These are phyloP conservation scores for Crataegus laevigata DNA, from an alignment of 306 rosid genomes.

Conservation along the genomic window DNA sequence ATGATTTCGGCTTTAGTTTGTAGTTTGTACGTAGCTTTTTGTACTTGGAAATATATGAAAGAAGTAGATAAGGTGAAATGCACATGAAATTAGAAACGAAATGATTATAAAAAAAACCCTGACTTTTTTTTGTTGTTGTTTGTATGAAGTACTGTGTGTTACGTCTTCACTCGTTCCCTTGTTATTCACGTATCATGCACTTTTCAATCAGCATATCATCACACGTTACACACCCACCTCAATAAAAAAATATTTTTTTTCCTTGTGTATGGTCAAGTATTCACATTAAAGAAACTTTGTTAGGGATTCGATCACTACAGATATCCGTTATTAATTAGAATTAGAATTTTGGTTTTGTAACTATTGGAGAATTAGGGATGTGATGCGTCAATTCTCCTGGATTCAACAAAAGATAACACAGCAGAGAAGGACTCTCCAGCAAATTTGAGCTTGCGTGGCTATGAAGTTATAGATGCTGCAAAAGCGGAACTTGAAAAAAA, in stretches of 20 bases:
- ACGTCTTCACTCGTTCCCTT: not conserved
- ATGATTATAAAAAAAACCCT: too few relatives aligned
- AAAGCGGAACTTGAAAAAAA: conserved; percentile 51
- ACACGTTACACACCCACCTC: not conserved
- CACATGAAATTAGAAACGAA: not conserved
- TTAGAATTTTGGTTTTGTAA: not conserved
- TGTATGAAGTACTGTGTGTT: not conserved
- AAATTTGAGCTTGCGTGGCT: conserved; percentile 76
- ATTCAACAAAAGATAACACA: conserved; percentile 59
- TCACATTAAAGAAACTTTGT: not conserved
- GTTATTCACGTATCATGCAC: not conserved
- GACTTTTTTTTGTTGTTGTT: not conserved
- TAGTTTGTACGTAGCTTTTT: too few relatives aligned
- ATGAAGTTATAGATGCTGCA: conserved; percentile 65
- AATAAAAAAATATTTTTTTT: not conserved
- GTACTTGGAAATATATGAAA: not conserved
- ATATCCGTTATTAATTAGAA: not conserved
- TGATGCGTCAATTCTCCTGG: conserved; percentile 73
- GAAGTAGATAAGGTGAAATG: not conserved
- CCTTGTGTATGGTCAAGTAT: not conserved
- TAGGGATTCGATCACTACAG: not conserved
- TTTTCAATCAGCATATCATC: not conserved
- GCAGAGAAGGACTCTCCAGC: conserved; percentile 96
- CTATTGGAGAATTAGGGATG: conserved; percentile 48
- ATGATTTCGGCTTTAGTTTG: too few relatives aligned